Base-by-base conservation (phyloP, 2,329 filamentous ascomycete species). In the Talaromyces albobiverticillius region DNA sequence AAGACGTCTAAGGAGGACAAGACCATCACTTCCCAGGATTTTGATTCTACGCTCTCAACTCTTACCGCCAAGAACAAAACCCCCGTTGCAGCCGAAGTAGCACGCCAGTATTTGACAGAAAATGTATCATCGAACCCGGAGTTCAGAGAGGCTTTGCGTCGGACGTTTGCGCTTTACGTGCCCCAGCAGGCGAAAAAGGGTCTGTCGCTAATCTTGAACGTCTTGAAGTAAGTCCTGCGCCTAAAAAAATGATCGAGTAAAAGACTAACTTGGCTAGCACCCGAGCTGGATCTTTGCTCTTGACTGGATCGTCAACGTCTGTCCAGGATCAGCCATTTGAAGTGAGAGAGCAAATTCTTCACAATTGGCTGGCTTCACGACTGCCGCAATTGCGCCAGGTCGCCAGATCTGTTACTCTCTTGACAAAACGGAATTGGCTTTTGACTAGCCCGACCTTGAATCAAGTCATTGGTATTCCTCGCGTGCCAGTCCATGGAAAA, bases 291-390 rank as follows among this genome's bases (percentile, higher is more conserved):
- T 80, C 82, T 1, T 66, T 84, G 10, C 63, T 83, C 7, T 65
- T 85, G 46, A 86, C 83, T 2, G 82, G 83, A 11, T 80, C 78
- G 36, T 70, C 76, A 3, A 80, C 77, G 1, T 78, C 79, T 2
- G 74, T 86, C 43, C 75, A 80, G 48, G 69, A 75, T 40, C 81
- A 85, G 55, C 76, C 82, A 0, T 63, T 82, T 8, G 71, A 76
- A 23, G 69, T 78, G n/a, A 79, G 83, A 6, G 77, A 84, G 60
- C 67, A 71, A 46, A 76, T 85, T 16, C 62, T 86, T 4, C 69
- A 73, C 13, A 65, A 69, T 47, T 86, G 83, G 83, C 67, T 74
- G 3, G 71, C 66, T 2, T 80, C 82, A 2, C 75, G 79, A 18
- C 62, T 85, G 13, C 73, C 80, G 2, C 69, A 79, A 1, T 68